phyloP scores from a whole-genome alignment of 2,329 filamentous ascomycete species.

The Dactylellina haptotyla region DNA sequence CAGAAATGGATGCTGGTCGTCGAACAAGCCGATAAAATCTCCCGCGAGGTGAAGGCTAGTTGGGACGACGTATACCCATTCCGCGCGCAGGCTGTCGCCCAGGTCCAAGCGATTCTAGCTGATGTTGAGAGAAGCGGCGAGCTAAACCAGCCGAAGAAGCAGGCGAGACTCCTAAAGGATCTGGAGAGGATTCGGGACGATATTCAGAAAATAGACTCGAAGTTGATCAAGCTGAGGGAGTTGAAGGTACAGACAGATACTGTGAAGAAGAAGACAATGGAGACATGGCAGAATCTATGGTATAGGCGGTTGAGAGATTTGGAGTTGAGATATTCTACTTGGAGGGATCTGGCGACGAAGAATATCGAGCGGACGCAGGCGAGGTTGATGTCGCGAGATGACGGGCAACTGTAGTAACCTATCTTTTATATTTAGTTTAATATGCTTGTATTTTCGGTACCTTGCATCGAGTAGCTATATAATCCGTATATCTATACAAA shows the following conservation, averaged over 20 bases:
- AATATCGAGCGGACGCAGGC: conserved; percentile 18
- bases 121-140: too few species aligned
- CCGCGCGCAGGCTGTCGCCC: too few species aligned
- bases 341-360: conserved; percentile 10
- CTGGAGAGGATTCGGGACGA: neutral
- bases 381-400: neutral
- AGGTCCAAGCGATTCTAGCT: too few species aligned
- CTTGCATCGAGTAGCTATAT: too few species aligned
- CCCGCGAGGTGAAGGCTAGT: too few species aligned
- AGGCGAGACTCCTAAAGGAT: neutral
- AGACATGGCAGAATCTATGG: neutral
- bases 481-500: neutral
- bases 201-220: neutral
- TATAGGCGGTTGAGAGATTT: conserved; percentile 1
- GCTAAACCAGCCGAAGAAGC: neutral
- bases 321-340: neutral
- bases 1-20: neutral
- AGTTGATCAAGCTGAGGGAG: neutral
- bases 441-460: too few species aligned
- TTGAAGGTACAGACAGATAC: neutral
- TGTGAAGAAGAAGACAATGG: neutral
- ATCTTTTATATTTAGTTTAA: too few species aligned
- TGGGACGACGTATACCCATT: too few species aligned
- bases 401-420: too few species aligned
- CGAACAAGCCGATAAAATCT: too few species aligned